phyloP scores from a whole-genome alignment of 1,284 basidiomycete species.

The Meira miltonrushii region DNA sequence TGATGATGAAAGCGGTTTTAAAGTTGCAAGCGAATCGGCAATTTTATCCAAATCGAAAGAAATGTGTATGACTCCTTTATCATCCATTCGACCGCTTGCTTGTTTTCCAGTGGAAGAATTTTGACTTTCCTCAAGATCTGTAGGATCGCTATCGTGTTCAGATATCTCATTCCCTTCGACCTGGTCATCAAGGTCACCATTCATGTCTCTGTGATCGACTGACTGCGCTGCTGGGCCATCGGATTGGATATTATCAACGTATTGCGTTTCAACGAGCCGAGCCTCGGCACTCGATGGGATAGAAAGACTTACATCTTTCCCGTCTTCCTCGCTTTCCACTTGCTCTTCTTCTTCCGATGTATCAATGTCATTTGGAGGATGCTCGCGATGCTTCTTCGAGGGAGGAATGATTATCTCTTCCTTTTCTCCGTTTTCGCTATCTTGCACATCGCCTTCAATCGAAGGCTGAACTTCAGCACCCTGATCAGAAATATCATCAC shows the following conservation, averaged over 20 bases:
- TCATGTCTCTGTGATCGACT: neutral
- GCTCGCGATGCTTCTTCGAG: neutral
- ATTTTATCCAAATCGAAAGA: neutral
- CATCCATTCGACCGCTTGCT: neutral
- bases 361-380: slow-evolving; percentile 14
- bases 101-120: neutral
- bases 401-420: neutral
- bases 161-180: slow-evolving; percentile 30
- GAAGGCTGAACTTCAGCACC: neutral
- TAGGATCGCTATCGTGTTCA: too few relatives aligned
- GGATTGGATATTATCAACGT: neutral
- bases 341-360: slow-evolving; percentile 28
- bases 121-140: too few relatives aligned
- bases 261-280: neutral
- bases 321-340: slow-evolving; percentile 5
- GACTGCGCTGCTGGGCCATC: neutral
- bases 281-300: too few relatives aligned
- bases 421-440: neutral
- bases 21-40: neutral
- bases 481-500: neutral
- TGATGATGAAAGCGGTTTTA: neutral
- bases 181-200: slow-evolving; percentile 51
- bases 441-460: neutral
- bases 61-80: neutral
- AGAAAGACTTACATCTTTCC: neutral